A percentile compares a stretch with the other conserved stretches of the same genome.
Conservation (phyloP, 2,329 filamentous ascomycete species). For the Aspergillus candidus region DNA sequence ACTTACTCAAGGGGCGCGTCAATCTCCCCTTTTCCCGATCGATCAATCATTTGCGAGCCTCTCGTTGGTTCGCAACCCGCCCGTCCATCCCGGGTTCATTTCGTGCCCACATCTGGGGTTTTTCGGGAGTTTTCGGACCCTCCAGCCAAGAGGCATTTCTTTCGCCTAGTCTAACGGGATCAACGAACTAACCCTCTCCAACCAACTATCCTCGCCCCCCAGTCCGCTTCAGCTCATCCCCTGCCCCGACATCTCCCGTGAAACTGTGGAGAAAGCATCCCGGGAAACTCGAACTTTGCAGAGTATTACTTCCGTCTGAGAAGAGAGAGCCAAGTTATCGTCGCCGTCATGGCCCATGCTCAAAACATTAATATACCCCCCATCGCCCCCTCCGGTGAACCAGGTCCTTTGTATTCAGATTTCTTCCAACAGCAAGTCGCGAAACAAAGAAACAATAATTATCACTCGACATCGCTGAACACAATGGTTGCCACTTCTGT, state of each 20-base stretch:
- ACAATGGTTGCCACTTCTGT: conserved; percentile 53
- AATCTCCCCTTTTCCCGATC: conserved; percentile 6
- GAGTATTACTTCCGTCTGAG: background rate
- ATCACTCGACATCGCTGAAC: conserved; percentile 53
- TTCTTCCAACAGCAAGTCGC: conserved; percentile 53
- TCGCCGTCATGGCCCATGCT: conserved; percentile 27
- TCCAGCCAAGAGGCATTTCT: conserved; percentile 19
- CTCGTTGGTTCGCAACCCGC: conserved; percentile 16
- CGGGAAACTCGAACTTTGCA: conserved; percentile 12
- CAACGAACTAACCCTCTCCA: too few species aligned
- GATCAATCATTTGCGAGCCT: conserved; percentile 8
- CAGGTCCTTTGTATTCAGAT: conserved; percentile 48
- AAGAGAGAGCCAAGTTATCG: background rate
- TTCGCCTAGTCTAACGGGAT: conserved; percentile 11
- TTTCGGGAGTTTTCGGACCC: conserved; percentile 31
- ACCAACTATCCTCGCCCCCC: background rate
- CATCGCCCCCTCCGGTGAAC: conserved; percentile 33
- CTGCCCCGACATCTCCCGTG: conserved; percentile 35
- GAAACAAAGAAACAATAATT: conserved; percentile 54
- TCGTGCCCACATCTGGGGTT: conserved; percentile 23
- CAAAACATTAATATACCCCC: conserved; percentile 41
- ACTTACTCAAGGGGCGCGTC: too few species aligned
- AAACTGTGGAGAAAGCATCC: conserved; percentile 35
- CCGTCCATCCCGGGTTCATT: conserved; percentile 18
- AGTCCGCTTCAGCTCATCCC: conserved; percentile 17